Evolutionary conservation across 2,329 filamentous ascomycete genomes (phyloP).

Genomic region (Sporothrix variecibatus): DNA sequence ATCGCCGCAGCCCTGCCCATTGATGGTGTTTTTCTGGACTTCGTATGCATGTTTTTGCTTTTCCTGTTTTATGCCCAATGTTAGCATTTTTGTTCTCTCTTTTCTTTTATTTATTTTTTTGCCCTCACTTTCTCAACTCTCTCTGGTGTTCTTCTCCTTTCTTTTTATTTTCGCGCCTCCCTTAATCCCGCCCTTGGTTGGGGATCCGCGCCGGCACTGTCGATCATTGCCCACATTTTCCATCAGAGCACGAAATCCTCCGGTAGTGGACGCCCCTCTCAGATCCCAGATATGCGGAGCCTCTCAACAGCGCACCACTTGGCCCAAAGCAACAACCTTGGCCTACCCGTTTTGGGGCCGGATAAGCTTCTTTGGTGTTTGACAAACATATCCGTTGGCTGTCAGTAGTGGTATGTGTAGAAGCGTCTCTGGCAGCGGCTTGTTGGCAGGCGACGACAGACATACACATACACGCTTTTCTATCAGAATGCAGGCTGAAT

Average conservation of each 20-base stretch:
- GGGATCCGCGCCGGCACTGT: not conserved
- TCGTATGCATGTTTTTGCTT: not conserved
- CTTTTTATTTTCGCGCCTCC: not conserved
- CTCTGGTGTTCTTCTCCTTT: not conserved
- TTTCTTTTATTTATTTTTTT: not conserved
- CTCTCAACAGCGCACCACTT: conserved; percentile 6
- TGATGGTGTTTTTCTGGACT: not conserved
- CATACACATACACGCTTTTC: not conserved
- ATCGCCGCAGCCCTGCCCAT: not conserved
- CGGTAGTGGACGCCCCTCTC: not conserved
- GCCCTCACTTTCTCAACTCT: not conserved
- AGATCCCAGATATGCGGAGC: conserved; percentile 3
- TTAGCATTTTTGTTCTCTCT: not conserved
- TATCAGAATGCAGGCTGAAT: conserved; percentile 12
- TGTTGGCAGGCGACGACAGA: not conserved
- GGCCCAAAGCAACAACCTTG: not conserved
- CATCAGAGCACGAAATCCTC: conserved; percentile 9
- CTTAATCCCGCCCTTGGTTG: not conserved
- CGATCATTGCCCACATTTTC: conserved; percentile 1
- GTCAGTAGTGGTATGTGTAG: not conserved
- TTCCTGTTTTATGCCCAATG: not conserved
- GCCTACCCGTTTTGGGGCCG: not conserved
- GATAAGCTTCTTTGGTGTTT: conserved; percentile 10
- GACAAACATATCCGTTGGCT: not conserved
- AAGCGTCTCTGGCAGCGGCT: not conserved